Evolutionary conservation across 2,329 filamentous ascomycete genomes (phyloP).

Genomic region (Colletotrichum sp.): DNA sequence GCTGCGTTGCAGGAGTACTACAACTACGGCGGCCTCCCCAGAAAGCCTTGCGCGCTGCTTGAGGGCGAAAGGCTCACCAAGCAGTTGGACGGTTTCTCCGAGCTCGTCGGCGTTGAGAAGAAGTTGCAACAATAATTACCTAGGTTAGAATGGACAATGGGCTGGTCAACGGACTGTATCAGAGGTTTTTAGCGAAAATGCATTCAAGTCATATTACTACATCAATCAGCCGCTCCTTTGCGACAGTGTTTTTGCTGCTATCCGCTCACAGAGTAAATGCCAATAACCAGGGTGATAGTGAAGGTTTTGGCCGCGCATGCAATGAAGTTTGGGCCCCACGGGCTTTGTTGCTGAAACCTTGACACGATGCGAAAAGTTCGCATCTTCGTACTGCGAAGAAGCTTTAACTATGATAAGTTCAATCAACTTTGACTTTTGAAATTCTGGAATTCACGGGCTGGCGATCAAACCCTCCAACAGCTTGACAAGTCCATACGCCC

Average conservation of each 20-base stretch:
- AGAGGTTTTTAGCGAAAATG: background rate
- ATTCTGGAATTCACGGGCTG: background rate
- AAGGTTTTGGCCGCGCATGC: background rate
- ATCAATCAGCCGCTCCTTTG: background rate
- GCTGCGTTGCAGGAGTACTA: conserved; percentile 65
- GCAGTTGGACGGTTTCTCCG: conserved; percentile 32
- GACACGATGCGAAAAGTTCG: background rate
- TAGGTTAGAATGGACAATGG: background rate
- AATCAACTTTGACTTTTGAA: background rate
- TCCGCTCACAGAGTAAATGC: background rate
- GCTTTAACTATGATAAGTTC: background rate
- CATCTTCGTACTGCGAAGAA: background rate
- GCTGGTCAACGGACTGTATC: background rate
- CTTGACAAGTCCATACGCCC: conserved; percentile 63
- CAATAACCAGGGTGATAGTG: background rate
- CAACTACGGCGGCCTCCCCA: conserved; percentile 66
- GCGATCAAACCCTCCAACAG: conserved; percentile 65
- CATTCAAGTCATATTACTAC: background rate
- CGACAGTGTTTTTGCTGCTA: background rate
- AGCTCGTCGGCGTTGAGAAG: conserved; percentile 31
- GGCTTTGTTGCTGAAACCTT: background rate
- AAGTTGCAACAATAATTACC: background rate
- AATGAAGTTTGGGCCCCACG: background rate
- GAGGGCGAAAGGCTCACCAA: conserved; percentile 27
- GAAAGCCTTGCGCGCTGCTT: conserved; percentile 51